A percentile compares a stretch with the other conserved stretches of the same genome.
Evolutionary conservation across 106 monocot species (phyloP).

Genomic region (Agapanthus africanus): DNA sequence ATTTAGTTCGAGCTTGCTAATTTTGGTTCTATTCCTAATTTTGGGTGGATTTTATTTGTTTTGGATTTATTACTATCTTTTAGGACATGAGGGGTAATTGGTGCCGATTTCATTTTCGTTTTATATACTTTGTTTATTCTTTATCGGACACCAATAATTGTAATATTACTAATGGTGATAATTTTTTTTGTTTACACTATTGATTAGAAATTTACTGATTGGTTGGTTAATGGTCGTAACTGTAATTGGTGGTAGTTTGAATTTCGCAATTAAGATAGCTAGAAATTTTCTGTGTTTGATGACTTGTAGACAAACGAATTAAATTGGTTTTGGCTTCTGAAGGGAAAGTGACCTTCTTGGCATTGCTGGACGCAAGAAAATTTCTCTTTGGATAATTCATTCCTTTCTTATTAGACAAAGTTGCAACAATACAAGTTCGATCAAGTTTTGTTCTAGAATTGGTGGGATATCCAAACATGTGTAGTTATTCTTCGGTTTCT

Average conservation of each 20-base stretch:
- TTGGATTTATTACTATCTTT: not conserved
- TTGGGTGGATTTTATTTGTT: too few species aligned
- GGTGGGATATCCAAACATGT: not conserved
- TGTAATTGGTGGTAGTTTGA: not conserved
- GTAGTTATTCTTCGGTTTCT: not conserved
- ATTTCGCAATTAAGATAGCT: not conserved
- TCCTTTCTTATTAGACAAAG: too few species aligned
- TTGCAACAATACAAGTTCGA: too few species aligned
- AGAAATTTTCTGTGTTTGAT: too few species aligned
- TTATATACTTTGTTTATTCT: not conserved
- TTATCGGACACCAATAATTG: not conserved
- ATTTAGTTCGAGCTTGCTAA: too few species aligned
- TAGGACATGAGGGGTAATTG: not conserved
- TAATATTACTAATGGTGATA: not conserved
- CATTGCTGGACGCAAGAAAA: too few species aligned
- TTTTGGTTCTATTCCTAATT: too few species aligned
- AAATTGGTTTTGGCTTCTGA: too few species aligned
- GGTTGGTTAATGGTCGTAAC: too few species aligned
- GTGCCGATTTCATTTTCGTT: not conserved
- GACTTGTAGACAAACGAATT: too few species aligned
- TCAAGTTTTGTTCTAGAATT: not conserved
- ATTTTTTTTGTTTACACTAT: not conserved
- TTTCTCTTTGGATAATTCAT: too few species aligned
- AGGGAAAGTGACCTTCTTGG: too few species aligned
- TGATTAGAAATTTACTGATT: not conserved